Evolutionary conservation across 768 basidiomycete species (phyloP), one percentile per base, ranked within the genome.

Genomic region (Lentinula detonsa): DNA sequence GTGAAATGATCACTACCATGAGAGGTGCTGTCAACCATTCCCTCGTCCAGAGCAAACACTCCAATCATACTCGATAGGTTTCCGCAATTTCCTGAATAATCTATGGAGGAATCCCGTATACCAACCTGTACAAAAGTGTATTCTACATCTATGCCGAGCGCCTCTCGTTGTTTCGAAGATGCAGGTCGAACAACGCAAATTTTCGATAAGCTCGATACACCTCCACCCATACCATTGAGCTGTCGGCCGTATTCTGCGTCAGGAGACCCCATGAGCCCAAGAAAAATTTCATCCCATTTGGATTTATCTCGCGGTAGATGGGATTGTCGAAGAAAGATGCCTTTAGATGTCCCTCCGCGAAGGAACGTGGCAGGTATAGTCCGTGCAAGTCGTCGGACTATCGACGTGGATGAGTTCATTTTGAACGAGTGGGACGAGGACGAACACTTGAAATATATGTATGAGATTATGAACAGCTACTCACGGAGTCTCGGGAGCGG

Each of bases 191-290:
- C 84, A 50, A 92, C 81, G 65, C 82, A 84, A 15, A 91, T 81
- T 68, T 93, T 93, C 39, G 87, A 89, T 5, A 90, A 77, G 60
- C 86, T 88, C 15, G 86, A 87, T 8, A 88, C 73, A 3, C 90
- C 90, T 5, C 90, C 88, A 8, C 90, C 90, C 87, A 91, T 89
- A 10, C 90, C 90, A 64, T 93, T 85, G 13, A 91, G 76, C 71
- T 93, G 90, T 15, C 88, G 75, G 1, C 82, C 83, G 65, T 88
- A 74, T 59, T 80, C 74, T 2, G 84, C 77, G 66, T 93, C 90
- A 0, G 90, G 90, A 3, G 88, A 90, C n/a, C 90, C 90, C 88
- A 91, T 91, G 13, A 90, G 80, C 0, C 85, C 81, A 8, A 86
- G 78, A 64, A 91, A 87, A 52, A 90, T 83, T 35, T 74, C 73